A percentile compares a stretch with the other conserved stretches of the same genome.
These are phyloP conservation scores for Penicillium robsamsonii DNA, from an alignment of 495 filamentous ascomycete species.

Conservation along the genomic window DNA sequence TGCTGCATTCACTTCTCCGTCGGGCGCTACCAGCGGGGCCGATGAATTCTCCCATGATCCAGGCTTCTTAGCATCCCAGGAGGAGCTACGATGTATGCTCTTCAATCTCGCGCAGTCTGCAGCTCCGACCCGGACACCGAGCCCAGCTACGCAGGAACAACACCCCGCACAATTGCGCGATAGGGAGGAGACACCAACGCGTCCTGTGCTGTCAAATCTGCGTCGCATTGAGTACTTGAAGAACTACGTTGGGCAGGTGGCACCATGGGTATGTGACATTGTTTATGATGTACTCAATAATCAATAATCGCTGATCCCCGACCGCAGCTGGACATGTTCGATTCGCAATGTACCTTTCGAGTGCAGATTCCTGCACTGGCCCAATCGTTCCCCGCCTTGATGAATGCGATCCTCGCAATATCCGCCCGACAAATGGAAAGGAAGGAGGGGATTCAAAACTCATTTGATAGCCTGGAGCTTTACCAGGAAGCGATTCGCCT, in stretches of 20 bases:
- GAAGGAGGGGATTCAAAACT: constrained; percentile 35
- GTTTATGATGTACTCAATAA: background rate
- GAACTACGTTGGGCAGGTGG: constrained; percentile 46
- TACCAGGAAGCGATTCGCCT: constrained; percentile 48
- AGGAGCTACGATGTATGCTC: constrained; percentile 38
- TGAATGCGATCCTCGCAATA: constrained; percentile 43
- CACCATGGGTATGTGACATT: constrained; percentile 37
- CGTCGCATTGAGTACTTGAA: constrained; percentile 41
- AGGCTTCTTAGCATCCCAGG: constrained; percentile 38
- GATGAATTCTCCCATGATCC: constrained; percentile 41
- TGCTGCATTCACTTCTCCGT: constrained; percentile 22
- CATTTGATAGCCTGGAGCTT: constrained; percentile 42
- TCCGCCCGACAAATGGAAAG: constrained; percentile 45
- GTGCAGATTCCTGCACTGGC: constrained; percentile 41
- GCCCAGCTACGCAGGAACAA: constrained; percentile 14
- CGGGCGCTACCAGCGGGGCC: constrained; percentile 28
- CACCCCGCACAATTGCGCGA: background rate
- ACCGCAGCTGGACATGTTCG: constrained; percentile 50
- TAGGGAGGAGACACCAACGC: constrained; percentile 10
- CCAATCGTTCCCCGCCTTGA: constrained; percentile 36
- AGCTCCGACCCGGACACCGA: constrained; percentile 29
- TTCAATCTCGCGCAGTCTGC: constrained; percentile 38
- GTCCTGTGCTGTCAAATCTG: constrained; percentile 25
- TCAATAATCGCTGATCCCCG: constrained; percentile 2
- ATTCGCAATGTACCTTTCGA: constrained; percentile 41